Evolutionary conservation across 345 rosid species (phyloP).

Genomic region (Salix exigua): DNA sequence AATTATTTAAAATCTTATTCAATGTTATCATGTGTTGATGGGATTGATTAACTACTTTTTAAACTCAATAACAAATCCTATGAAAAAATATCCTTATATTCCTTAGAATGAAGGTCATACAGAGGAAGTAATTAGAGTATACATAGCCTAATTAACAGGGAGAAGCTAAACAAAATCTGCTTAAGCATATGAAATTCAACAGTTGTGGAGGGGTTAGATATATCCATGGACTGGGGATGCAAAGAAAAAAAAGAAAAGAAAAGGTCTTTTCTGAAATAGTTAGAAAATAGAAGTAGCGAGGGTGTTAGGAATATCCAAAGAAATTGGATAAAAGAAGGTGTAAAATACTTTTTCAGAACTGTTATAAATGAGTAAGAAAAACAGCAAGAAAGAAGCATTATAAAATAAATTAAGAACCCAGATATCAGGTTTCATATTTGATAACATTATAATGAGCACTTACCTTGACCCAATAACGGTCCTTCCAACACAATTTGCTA

Average conservation of each 20-base stretch:
- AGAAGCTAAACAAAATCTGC: too few relatives aligned
- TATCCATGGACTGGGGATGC: neutral
- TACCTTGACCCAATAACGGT: conserved; percentile 98
- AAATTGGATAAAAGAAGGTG: neutral
- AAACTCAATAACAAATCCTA: too few relatives aligned
- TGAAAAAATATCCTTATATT: too few relatives aligned
- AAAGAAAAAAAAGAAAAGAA: neutral
- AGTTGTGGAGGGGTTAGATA: neutral
- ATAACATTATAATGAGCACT: conserved; percentile 23
- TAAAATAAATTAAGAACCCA: neutral
- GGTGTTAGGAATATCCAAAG: neutral
- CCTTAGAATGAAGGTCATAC: too few relatives aligned
- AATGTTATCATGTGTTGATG: too few relatives aligned
- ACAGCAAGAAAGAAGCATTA: neutral
- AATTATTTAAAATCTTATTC: too few relatives aligned
- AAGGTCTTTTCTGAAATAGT: neutral
- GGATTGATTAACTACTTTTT: too few relatives aligned
- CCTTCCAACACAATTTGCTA: conserved; percentile 56
- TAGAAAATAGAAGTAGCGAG: neutral
- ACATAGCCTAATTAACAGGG: too few relatives aligned
- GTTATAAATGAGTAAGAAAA: too few relatives aligned
- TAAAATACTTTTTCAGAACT: neutral
- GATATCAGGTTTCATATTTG: neutral
- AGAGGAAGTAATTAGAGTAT: too few relatives aligned
- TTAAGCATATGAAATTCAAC: neutral